Percentiles rank a stretch among this genome's conserved stretches.
Conservation (phyloP, 2,329 filamentous ascomycete species). For the Cladosporium sp. region DNA sequence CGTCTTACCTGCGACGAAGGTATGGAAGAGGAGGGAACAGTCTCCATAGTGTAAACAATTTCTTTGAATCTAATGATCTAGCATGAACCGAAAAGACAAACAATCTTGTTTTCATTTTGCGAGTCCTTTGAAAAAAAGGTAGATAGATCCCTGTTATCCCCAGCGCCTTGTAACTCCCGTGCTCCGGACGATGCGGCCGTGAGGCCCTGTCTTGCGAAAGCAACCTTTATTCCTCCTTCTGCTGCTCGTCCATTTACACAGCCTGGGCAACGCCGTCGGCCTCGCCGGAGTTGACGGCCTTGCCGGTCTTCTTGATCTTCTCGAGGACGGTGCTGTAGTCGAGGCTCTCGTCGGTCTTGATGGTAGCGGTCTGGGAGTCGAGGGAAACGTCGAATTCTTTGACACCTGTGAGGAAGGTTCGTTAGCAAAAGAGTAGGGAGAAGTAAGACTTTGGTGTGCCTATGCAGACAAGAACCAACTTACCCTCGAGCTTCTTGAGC, state of each 20-base stretch:
- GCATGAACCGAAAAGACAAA: neutral
- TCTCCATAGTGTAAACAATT: neutral
- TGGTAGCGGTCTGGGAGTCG: constrained; percentile 77
- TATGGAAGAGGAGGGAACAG: neutral
- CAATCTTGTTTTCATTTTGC: neutral
- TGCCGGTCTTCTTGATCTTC: constrained; percentile 94
- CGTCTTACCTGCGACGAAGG: neutral
- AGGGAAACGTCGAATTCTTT: constrained; percentile 85
- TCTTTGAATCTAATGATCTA: neutral
- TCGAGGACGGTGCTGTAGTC: constrained; percentile 78
- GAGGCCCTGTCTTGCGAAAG: neutral
- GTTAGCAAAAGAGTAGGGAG: too few species aligned
- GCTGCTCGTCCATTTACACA: constrained; percentile 23
- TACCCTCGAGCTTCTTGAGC: constrained; percentile 67
- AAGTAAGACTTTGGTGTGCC: neutral
- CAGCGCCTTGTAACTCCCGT: neutral
- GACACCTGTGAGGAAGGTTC: constrained; percentile 60
- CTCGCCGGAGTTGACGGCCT: constrained; percentile 78
- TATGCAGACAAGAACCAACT: neutral
- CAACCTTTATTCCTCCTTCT: neutral
- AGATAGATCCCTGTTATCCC: neutral
- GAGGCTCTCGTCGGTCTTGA: constrained; percentile 68
- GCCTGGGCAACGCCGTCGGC: constrained; percentile 60
- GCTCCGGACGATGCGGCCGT: neutral
- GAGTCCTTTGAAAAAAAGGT: neutral